A percentile compares a stretch with the other conserved stretches of the same genome.
Evolutionary conservation across 2,329 filamentous ascomycete genomes (phyloP).

Genomic region (Trichoderma lentiforme): DNA sequence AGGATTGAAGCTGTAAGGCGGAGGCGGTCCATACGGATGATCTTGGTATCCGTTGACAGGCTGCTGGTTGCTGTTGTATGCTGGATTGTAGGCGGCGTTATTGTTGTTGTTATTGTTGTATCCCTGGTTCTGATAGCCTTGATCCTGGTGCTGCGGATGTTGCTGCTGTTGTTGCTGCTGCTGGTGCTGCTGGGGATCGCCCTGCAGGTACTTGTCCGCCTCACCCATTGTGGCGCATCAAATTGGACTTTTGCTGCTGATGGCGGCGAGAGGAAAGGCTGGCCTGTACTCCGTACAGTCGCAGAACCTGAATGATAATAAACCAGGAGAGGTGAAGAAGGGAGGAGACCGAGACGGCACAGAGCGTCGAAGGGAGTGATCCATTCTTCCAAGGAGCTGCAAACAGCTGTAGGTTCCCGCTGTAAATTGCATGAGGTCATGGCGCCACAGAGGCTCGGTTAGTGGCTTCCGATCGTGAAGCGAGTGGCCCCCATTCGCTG

Average conservation of each 20-base stretch:
- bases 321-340: neutral
- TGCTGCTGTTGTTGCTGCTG: neutral
- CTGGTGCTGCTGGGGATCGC: slow-evolving; percentile 16
- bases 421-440: slow-evolving; percentile 19
- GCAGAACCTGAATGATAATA: neutral
- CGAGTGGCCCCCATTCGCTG: neutral
- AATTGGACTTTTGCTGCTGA: neutral
- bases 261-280: neutral
- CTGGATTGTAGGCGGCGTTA: slow-evolving; percentile 3
- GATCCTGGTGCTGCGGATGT: slow-evolving; percentile 4
- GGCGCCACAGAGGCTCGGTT: neutral
- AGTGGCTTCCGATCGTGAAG: slow-evolving; percentile 1
- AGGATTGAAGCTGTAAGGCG: slow-evolving; percentile 36
- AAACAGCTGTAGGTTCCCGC: slow-evolving; percentile 7
- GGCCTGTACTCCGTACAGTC: neutral
- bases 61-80: slow-evolving; percentile 2
- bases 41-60: neutral
- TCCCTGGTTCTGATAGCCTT: slow-evolving; percentile 23
- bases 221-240: slow-evolving; percentile 31
- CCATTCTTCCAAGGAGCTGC: neutral
- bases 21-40: slow-evolving; percentile 29
- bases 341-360: neutral
- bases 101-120: neutral
- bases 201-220: slow-evolving; percentile 32
- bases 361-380: neutral